phyloP scores from a whole-genome alignment of 2,329 filamentous ascomycete genomes.

The Pseudohalonectria lignicola region DNA sequence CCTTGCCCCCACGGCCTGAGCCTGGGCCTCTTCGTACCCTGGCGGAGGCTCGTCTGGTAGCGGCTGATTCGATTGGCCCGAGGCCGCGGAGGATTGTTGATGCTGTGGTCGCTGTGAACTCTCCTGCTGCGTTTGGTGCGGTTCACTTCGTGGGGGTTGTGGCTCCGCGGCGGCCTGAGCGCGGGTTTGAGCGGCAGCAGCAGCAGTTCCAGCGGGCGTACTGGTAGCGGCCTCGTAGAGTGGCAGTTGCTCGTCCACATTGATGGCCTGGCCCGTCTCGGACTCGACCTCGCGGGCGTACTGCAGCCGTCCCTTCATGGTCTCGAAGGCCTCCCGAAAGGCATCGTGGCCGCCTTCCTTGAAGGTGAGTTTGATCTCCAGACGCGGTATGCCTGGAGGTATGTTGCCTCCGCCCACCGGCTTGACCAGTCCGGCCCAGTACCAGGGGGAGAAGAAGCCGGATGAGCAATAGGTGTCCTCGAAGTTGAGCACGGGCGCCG shows the following conservation, averaged over 20 bases:
- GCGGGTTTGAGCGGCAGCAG: too few species aligned
- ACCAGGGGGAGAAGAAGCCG: conserved; percentile 87
- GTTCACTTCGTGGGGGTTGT: too few species aligned
- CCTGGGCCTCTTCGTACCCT: conserved; percentile 84
- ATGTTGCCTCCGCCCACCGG: conserved; percentile 79
- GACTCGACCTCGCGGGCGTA: conserved; percentile 69
- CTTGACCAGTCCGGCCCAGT: conserved; percentile 71
- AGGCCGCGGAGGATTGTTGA: conserved; percentile 7
- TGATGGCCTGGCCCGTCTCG: conserved; percentile 51
- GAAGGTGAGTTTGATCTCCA: conserved; percentile 81
- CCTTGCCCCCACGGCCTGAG: conserved; percentile 46
- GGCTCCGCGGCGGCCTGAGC: too few species aligned
- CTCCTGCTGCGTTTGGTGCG: too few species aligned
- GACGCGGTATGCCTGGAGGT: conserved; percentile 56
- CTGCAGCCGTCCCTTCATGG: conserved; percentile 71
- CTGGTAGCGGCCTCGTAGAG: conserved; percentile 85
- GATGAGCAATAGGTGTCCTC: conserved; percentile 78
- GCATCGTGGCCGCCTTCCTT: conserved; percentile 93
- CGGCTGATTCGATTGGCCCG: conserved; percentile 8
- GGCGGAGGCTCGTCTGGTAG: conserved; percentile 71
- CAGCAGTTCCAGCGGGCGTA: too few species aligned
- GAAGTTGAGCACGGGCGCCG: conserved; percentile 75
- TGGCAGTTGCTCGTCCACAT: conserved; percentile 75
- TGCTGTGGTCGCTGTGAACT: too few species aligned
- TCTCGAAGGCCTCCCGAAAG: conserved; percentile 72